These are phyloP conservation scores for Mycena alexandri DNA, from an alignment of 768 basidiomycete species.

Conservation along the genomic window DNA sequence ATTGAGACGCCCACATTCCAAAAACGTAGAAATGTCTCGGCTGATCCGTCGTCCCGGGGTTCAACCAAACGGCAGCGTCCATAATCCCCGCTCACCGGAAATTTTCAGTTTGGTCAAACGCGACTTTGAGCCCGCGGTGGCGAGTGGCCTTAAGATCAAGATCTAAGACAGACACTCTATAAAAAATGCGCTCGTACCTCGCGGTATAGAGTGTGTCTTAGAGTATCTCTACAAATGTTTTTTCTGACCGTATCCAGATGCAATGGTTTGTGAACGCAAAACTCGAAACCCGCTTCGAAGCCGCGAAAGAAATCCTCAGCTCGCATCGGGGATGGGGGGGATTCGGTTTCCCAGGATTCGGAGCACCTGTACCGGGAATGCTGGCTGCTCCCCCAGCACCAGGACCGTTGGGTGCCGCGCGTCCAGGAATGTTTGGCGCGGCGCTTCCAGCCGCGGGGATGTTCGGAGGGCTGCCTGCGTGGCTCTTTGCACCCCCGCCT, in stretches of 20 bases:
- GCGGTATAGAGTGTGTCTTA: constrained; percentile 7
- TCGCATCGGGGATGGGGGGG: neutral
- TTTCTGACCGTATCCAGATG: constrained; percentile 3
- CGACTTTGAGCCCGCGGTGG: constrained; percentile 28
- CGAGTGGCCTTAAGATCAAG: constrained; percentile 19
- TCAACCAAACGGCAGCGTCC: constrained; percentile 16
- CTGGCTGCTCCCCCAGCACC: too few relatives aligned
- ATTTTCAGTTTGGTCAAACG: constrained; percentile 24
- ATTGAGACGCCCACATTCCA: constrained; percentile 17
- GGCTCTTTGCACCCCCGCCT: too few relatives aligned
- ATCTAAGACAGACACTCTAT: too few relatives aligned
- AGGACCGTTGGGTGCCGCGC: too few relatives aligned
- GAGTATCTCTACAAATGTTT: neutral
- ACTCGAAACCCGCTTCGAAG: constrained; percentile 27
- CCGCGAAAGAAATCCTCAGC: constrained; percentile 20
- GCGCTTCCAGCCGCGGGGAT: too few relatives aligned
- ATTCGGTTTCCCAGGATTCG: too few relatives aligned
- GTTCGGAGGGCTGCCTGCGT: too few relatives aligned
- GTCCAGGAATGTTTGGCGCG: too few relatives aligned
- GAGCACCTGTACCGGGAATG: too few relatives aligned
- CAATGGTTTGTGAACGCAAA: constrained; percentile 33
- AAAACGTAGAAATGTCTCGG: constrained; percentile 9
- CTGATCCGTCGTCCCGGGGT: constrained; percentile 10
- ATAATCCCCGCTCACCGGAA: neutral
- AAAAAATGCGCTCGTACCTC: too few relatives aligned